A percentile compares a stretch with the other conserved stretches of the same genome.
Conservation (phyloP, 345 rosid genomes). For the Sonneratia caseolaris region DNA sequence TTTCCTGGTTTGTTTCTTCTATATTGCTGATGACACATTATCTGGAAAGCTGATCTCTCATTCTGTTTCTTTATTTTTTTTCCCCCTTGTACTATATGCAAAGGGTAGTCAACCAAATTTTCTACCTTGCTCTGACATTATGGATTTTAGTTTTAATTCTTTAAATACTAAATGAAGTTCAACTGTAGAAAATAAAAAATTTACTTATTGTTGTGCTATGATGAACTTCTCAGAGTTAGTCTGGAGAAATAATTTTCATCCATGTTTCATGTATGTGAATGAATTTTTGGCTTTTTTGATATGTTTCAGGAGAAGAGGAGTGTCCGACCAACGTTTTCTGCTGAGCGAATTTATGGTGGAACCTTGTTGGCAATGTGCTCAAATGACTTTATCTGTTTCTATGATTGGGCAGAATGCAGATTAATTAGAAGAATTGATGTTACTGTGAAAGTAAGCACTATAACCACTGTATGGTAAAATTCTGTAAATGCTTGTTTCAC, state of each 20-base stretch:
- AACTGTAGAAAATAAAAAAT: neutral
- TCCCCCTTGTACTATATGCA: neutral
- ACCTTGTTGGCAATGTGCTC: slow-evolving; percentile 94
- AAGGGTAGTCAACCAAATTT: neutral
- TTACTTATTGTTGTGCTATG: neutral
- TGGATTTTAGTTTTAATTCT: neutral
- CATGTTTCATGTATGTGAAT: neutral
- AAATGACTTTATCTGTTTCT: slow-evolving; percentile 94
- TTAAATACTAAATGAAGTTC: neutral
- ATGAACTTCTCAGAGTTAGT: neutral
- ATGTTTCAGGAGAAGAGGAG: slow-evolving; percentile 79
- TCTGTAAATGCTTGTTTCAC: slow-evolving; percentile 2
- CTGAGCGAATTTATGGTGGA: slow-evolving; percentile 90
- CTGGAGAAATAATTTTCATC: neutral
- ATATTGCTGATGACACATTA: neutral
- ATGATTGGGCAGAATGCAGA: slow-evolving; percentile 99
- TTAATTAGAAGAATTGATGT: slow-evolving; percentile 95
- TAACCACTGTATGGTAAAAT: neutral
- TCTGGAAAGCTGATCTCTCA: neutral
- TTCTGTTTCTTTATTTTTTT: neutral
- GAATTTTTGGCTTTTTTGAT: neutral
- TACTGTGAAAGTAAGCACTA: slow-evolving; percentile 77
- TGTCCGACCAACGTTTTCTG: slow-evolving; percentile 85
- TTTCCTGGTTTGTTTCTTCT: slow-evolving; percentile 64
- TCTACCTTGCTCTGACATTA: neutral